Base-by-base conservation (phyloP, 1,284 basidiomycete genomes). In the Ceratobasidium sp. region DNA sequence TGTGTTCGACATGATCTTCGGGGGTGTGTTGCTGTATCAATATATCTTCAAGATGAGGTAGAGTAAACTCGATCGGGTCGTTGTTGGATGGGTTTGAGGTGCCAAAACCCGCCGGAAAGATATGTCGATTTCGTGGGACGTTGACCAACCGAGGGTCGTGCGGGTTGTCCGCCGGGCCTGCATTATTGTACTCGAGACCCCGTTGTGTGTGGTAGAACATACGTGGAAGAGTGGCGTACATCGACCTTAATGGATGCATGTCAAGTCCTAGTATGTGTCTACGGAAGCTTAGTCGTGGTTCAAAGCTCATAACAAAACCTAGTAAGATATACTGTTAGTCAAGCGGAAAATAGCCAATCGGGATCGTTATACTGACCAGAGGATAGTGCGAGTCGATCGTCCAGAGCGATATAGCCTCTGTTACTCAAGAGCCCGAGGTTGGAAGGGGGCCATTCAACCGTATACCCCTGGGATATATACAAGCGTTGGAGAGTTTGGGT, bases 1-100 rank as follows among this genome's bases (percentile, higher is more conserved):
- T 71, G 42, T 61, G 20, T 7, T 56, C 69, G 20, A 71, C 59
- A 13, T 56, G 52, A 26, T 61, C 56, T 3, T 64, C 62, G 2
- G 38, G 20, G 20, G 5, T n/a, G 48, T 64, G 26, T 10, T 42
- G 38, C 26, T 64, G 38, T 15, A 56, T 56, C 6, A 64, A n/a
- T 7, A 64, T 40, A n/a, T 42, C 20, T 26, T 64, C 44, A 12
- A 64, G 62, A 6, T 20, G 9, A 23, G 62, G 5, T 17, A 20
- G 4, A 44, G n/a, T n/a, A 40, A 44, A 64, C 40, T 64, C 40
- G 26, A 44, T n/a, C 1, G 62, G 46, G 12, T 12, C 46, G 46
- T 12, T 17, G 10, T 50, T 50, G n/a, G 48, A 50, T 50, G 5
- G 17, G n/a, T 50, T 17, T n/a, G 15, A n/a, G 17, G 10, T 20